Conservation (phyloP, 2,329 filamentous ascomycete genomes). For the Colletotrichum musae region DNA sequence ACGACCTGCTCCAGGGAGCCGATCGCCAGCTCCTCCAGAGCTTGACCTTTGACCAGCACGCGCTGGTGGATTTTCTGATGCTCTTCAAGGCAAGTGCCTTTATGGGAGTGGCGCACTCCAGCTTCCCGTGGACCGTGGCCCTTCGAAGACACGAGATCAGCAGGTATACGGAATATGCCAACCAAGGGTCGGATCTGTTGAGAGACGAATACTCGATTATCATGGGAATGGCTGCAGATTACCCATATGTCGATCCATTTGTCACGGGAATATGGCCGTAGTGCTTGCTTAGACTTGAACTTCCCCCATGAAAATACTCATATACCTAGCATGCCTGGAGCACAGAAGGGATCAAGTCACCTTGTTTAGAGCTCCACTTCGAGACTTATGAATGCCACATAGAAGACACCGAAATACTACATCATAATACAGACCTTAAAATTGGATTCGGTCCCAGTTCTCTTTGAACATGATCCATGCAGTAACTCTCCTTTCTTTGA, state of each 20-base stretch:
- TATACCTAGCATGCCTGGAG: too few relatives aligned
- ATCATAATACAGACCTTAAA: too few relatives aligned
- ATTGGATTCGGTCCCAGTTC: too few relatives aligned
- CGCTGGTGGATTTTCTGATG: slow-evolving; percentile 50
- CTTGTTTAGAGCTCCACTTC: neutral
- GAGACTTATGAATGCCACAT: too few relatives aligned
- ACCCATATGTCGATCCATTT: slow-evolving; percentile 50
- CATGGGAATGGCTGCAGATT: slow-evolving; percentile 50
- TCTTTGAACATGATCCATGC: too few relatives aligned
- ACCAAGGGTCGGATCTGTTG: slow-evolving; percentile 49
- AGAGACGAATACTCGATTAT: slow-evolving; percentile 50
- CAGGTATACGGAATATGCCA: slow-evolving; percentile 45
- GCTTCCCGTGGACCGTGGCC: slow-evolving; percentile 52
- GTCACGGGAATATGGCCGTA: slow-evolving; percentile 47
- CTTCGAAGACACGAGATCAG: slow-evolving; percentile 52
- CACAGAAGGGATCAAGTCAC: too few relatives aligned
- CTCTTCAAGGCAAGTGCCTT: slow-evolving; percentile 51
- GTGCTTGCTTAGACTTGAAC: too few relatives aligned
- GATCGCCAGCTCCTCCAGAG: slow-evolving; percentile 43
- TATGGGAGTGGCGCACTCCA: slow-evolving; percentile 52
- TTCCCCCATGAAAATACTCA: too few relatives aligned
- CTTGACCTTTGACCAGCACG: slow-evolving; percentile 52
- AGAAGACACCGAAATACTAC: too few relatives aligned
- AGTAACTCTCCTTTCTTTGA: too few relatives aligned
- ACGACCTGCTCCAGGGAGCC: slow-evolving; percentile 46